Evolutionary conservation across 805 yeast genomes (phyloP), one percentile per base, ranked within the genome.

Genomic region (Vanderwaltozyma polyspora): DNA sequence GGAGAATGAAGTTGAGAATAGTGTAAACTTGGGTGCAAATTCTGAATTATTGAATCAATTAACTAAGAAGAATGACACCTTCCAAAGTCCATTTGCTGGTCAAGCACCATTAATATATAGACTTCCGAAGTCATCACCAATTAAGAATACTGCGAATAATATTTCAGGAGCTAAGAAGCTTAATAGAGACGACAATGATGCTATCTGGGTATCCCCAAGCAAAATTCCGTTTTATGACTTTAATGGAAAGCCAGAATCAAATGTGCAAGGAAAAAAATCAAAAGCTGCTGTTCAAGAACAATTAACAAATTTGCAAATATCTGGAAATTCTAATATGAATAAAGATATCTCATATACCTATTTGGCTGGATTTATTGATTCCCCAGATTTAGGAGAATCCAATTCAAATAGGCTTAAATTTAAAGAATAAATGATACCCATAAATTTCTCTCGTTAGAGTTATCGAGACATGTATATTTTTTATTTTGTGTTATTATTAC

Each of bases 341-440:
- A 28, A 17, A 10, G 70, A 64, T 38, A 61, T 60, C 9, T 69
- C 75, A 0, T 70, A 59, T 43, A 59, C 60, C 0, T 70, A 70
- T 38, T 49, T 70, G 17, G 72, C 67, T 2, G 56, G 55, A 15
- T 34, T 52, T 12, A 43, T 55, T 6, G 26, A 42, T 15, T 5
- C 15, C 4, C 5, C 31, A 3, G 27, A n/a, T n/a, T n/a, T n/a
- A n/a, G n/a, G n/a, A n/a, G 31, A 31, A 10, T 33, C 36, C 8
- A 35, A 38, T 26, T 35, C 38, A 16, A 40, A 34, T 12, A 34
- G 10, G 7, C 19, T 33, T 18, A 19, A 32, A 16, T 32, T 32
- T n/a, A 26, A 21, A 10, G 22, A 26, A 15, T 32, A 19, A 25
- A 13, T 8, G 7, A 7, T n/a, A n/a, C n/a, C n/a, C n/a, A n/a